Evolutionary conservation across 1,284 basidiomycete genomes (phyloP).

Genomic region (Sporisorium reilianum): DNA sequence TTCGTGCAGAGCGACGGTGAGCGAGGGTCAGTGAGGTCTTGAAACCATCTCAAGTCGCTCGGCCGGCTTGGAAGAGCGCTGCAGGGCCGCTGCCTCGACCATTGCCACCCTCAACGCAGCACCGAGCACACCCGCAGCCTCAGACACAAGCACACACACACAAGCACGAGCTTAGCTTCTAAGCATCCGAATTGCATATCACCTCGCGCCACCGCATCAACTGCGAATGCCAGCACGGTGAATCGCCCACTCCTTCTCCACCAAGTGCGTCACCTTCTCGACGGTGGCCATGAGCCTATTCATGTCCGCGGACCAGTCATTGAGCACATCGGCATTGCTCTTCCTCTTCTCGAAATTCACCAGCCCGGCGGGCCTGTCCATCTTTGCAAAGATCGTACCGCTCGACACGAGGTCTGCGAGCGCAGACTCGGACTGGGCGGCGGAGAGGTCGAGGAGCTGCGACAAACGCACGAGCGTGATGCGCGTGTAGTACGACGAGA

Average conservation of each 20-base stretch:
- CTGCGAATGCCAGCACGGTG: slow-evolving; percentile 60
- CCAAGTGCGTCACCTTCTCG: slow-evolving; percentile 66
- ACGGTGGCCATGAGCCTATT: slow-evolving; percentile 77
- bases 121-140: neutral
- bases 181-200: no score
- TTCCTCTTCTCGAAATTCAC: slow-evolving; percentile 77
- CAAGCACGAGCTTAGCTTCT: no score
- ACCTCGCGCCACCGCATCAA: no score
- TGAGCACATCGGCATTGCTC: slow-evolving; percentile 75
- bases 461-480: slow-evolving; percentile 87
- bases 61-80: no score
- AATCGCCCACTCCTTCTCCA: slow-evolving; percentile 67
- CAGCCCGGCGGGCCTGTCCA: slow-evolving; percentile 90
- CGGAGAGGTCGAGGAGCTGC: slow-evolving; percentile 85
- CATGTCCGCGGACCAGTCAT: slow-evolving; percentile 96
- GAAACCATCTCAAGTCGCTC: no score
- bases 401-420: slow-evolving; percentile 82
- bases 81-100: no score
- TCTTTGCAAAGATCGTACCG: slow-evolving; percentile 86
- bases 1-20: no score
- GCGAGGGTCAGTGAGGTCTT: no score
- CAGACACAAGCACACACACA: neutral
- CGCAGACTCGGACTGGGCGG: slow-evolving; percentile 84
- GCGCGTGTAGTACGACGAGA: slow-evolving; percentile 92
- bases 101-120: no score